Percentiles rank a stretch among this genome's conserved stretches.
phyloP scores from a whole-genome alignment of 2,329 filamentous ascomycete genomes.

The Coccinonectria pachysandricola region DNA sequence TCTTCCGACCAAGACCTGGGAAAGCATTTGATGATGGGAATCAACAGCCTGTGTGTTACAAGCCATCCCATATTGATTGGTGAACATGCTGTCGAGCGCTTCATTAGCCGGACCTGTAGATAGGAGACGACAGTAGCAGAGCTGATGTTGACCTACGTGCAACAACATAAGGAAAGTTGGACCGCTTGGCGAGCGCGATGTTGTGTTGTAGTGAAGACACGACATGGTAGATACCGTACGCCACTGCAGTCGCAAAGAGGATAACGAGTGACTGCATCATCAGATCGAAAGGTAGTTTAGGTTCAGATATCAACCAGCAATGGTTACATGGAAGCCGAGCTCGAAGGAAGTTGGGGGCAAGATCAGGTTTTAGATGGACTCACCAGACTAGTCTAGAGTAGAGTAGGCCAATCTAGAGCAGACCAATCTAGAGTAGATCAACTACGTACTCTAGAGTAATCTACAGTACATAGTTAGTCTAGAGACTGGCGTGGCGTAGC shows the following conservation, averaged over 20 bases:
- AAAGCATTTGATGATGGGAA: conserved; percentile 44
- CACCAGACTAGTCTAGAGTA: too few relatives aligned
- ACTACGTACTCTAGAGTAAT: too few relatives aligned
- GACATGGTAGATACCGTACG: conserved; percentile 23
- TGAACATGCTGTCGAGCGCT: conserved; percentile 29
- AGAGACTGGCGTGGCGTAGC: too few relatives aligned
- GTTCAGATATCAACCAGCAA: too few relatives aligned
- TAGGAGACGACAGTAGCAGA: neutral
- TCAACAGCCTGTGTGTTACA: conserved; percentile 41
- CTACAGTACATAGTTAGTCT: too few relatives aligned
- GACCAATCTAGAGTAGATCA: too few relatives aligned
- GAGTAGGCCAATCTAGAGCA: too few relatives aligned
- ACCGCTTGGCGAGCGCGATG: conserved; percentile 38
- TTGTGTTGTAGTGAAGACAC: conserved; percentile 31
- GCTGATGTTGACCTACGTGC: conserved; percentile 31
- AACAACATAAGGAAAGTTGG: conserved; percentile 42
- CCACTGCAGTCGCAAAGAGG: conserved; percentile 23
- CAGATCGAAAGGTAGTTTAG: neutral
- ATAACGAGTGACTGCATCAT: conserved; percentile 27
- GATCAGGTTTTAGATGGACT: too few relatives aligned
- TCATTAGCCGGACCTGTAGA: neutral
- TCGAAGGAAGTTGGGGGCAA: too few relatives aligned
- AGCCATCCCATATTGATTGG: conserved; percentile 46
- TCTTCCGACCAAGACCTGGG: conserved; percentile 44
- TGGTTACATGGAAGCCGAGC: too few relatives aligned